phyloP scores from a whole-genome alignment of 257 asterid genomes.

The Parsonsia alboflavescens region DNA sequence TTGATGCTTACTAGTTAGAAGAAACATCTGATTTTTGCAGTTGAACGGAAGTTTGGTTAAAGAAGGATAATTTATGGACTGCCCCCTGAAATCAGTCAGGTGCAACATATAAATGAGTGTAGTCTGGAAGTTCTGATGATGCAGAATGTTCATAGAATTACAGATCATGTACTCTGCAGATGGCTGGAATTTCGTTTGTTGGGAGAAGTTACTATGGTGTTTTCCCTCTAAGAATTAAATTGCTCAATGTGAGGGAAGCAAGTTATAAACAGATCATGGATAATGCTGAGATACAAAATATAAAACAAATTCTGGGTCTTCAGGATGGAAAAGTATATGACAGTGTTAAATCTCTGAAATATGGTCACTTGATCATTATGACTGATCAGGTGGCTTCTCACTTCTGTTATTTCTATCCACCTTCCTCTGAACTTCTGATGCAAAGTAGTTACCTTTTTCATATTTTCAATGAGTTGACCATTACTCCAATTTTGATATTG shows the following conservation, averaged over 20 bases:
- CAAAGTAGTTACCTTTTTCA: neutral
- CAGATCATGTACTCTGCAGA: constrained; percentile 35
- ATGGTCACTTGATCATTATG: constrained; percentile 97
- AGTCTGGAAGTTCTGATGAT: too few relatives aligned
- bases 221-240: constrained; percentile 86
- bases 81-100: too few relatives aligned
- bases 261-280: constrained; percentile 70
- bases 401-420: neutral
- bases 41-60: too few relatives aligned
- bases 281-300: constrained; percentile 69
- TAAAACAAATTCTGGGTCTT: constrained; percentile 88
- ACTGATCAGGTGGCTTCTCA: constrained; percentile 76
- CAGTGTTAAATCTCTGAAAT: constrained; percentile 69
- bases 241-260: constrained; percentile 97
- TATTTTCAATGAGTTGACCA: neutral
- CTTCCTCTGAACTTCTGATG: neutral
- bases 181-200: constrained; percentile 85
- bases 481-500: neutral
- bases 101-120: too few relatives aligned
- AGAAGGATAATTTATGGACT: too few relatives aligned
- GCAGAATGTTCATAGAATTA: too few relatives aligned
- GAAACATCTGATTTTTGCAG: too few relatives aligned
- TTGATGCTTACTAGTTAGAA: too few relatives aligned
- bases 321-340: constrained; percentile 79
- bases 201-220: constrained; percentile 92